Evolutionary conservation across 2,329 filamentous ascomycete genomes (phyloP).

Genomic region (Claviceps spartinae): DNA sequence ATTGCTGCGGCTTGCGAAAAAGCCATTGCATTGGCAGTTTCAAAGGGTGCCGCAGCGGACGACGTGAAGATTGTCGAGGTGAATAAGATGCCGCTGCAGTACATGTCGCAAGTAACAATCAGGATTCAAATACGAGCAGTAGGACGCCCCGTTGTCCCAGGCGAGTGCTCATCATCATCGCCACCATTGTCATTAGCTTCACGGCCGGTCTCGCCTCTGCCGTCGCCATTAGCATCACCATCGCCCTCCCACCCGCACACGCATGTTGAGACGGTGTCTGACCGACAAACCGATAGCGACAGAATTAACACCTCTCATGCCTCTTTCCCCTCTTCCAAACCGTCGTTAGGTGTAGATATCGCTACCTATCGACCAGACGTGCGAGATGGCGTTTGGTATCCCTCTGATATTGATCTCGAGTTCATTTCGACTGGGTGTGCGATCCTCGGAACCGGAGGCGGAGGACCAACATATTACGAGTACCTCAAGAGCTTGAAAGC

Average conservation of each 20-base stretch:
- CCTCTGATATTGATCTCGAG: conserved; percentile 23
- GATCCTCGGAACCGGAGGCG: conserved; percentile 24
- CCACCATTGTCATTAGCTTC: not conserved
- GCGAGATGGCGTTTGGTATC: conserved; percentile 19
- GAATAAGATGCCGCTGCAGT: conserved; percentile 27
- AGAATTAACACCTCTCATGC: conserved; percentile 18
- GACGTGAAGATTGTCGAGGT: conserved; percentile 31
- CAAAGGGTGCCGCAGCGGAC: conserved; percentile 16
- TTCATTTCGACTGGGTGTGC: conserved; percentile 22
- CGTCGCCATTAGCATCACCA: not conserved
- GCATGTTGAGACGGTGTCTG: conserved; percentile 2
- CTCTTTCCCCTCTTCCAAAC: conserved; percentile 17
- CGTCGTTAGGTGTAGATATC: conserved; percentile 18
- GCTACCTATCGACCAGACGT: conserved; percentile 19
- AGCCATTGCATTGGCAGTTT: conserved; percentile 17
- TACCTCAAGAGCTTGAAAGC: conserved; percentile 29
- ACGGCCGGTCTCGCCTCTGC: not conserved
- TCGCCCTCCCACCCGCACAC: conserved; percentile 1
- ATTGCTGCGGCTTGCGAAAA: conserved; percentile 25
- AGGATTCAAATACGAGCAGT: conserved; percentile 22
- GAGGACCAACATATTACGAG: conserved; percentile 25
- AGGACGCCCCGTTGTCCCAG: conserved; percentile 18
- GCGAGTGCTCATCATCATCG: conserved; percentile 6
- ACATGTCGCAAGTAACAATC: conserved; percentile 21
- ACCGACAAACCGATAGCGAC: conserved; percentile 13